Percentiles rank a stretch among this genome's conserved stretches.
Evolutionary conservation across 2,329 filamentous ascomycete genomes (phyloP).

Genomic region (Plectosphaerella sp.): DNA sequence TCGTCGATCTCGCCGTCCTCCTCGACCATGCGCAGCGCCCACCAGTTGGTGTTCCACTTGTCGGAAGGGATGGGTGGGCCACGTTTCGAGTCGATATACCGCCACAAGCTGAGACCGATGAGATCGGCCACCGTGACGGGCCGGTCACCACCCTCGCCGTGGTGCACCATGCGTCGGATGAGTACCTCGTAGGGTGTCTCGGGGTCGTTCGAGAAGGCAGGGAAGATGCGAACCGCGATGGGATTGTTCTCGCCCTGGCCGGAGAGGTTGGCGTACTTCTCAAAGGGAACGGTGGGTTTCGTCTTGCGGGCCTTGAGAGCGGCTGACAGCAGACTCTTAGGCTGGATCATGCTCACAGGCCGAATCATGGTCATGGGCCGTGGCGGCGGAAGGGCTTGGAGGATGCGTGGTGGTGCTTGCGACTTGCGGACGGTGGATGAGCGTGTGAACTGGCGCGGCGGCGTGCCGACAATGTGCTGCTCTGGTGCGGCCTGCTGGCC

Average conservation of each 20-base stretch:
- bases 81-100: constrained; percentile 72
- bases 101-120: constrained; percentile 75
- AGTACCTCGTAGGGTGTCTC: constrained; percentile 67
- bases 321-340: constrained; percentile 67
- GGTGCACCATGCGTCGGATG: constrained; percentile 64
- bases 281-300: constrained; percentile 66
- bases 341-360: constrained; percentile 63
- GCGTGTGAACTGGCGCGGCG: constrained; percentile 55
- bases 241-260: constrained; percentile 76
- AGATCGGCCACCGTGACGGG: constrained; percentile 72
- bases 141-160: constrained; percentile 57
- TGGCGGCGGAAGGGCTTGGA: constrained; percentile 67
- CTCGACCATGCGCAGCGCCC: constrained; percentile 79
- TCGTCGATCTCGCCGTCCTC: constrained; percentile 82
- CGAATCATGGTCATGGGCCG: constrained; percentile 61
- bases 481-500: constrained; percentile 50
- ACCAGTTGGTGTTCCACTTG: constrained; percentile 75
- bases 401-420: constrained; percentile 50
- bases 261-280: constrained; percentile 70
- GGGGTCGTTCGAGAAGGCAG: constrained; percentile 62
- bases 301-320: constrained; percentile 69
- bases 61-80: constrained; percentile 61
- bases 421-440: constrained; percentile 62
- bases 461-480: constrained; percentile 58
- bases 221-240: constrained; percentile 72